Base-by-base conservation (phyloP, 768 basidiomycete species). In the Imleria badia region DNA sequence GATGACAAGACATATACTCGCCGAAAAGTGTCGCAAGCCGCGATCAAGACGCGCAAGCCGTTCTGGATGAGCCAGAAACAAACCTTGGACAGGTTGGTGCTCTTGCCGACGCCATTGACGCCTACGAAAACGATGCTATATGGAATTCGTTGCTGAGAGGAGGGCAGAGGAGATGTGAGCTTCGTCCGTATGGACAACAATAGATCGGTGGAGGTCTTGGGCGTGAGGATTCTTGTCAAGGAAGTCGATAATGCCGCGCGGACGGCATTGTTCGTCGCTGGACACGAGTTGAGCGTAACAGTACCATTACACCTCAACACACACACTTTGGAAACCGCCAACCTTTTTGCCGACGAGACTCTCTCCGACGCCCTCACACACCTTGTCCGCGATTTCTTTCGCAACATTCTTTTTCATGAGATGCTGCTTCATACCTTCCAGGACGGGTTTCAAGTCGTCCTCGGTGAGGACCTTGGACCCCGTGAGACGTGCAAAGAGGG, bases 51-150 rank as follows among this genome's bases (percentile, higher is more conserved):
- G 38, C 89, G 79, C 36, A 96, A 72, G 6, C 89, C 87, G 66
- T 99, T 99, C 73, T 99, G 97, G 50, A 99, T 87, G 36, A 99
- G 78, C 97, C 97, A 99, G 75, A 98, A 99, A 73, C 94, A 95
- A 46, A 99, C 96, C 76, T 99, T 99, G 40, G 89, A 91, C 39
- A 99, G 75, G 72, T 98, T 99, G 7, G 97, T 98, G 63, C 93
- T 96, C 77, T 99, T 99, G 31, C 97, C 97, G 23, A 99, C 97
- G 23, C 97, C 97, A 66, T 99, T 99, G 35, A 99, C 97, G 14
- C 97, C 97, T 39, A 98, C 94, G 68, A 99, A 99, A 0, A 94
- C 87, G 64, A 99, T 90, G 63, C 85, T 86, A 72, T 98, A 98
- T 0, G 96, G 96, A 63, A 85, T 77, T 11, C 89, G 83, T 64